phyloP scores from a whole-genome alignment of 768 basidiomycete species.

The Tulasnella sp. region DNA sequence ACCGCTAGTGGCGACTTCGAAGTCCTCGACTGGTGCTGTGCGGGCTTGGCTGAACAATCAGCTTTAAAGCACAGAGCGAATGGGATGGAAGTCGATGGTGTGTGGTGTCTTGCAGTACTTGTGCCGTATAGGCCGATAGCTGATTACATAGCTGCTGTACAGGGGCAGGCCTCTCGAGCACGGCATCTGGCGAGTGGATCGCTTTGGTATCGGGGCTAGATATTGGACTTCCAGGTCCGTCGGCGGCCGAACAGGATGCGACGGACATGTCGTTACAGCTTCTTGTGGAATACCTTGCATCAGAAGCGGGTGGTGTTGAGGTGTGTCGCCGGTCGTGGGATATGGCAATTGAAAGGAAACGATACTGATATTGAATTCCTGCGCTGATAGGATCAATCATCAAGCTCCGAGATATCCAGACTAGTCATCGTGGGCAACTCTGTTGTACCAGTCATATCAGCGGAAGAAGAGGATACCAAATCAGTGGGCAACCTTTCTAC shows the following conservation, averaged over 20 bases:
- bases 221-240: constrained; percentile 49
- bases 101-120: constrained; percentile 21
- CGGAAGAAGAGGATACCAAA: constrained; percentile 29
- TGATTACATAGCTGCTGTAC: not conserved
- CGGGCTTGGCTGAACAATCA: constrained; percentile 66
- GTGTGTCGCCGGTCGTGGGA: constrained; percentile 20
- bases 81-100: constrained; percentile 64
- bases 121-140: not conserved
- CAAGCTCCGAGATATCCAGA: constrained; percentile 64
- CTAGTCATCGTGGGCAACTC: constrained; percentile 89
- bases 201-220: constrained; percentile 80
- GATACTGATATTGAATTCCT: not conserved
- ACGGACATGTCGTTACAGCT: constrained; percentile 62
- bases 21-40: constrained; percentile 77
- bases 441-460: constrained; percentile 35
- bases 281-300: constrained; percentile 80
- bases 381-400: constrained; percentile 39
- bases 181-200: constrained; percentile 57
- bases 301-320: constrained; percentile 62
- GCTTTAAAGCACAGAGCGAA: constrained; percentile 26
- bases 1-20: constrained; percentile 86
- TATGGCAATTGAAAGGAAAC: not conserved
- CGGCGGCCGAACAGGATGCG: constrained; percentile 37
- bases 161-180: not conserved
- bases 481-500: not conserved